Percentiles rank a stretch among this genome's conserved stretches.
These are phyloP conservation scores for Eutypa lata DNA, from an alignment of 2,329 filamentous ascomycete species.

Conservation along the genomic window DNA sequence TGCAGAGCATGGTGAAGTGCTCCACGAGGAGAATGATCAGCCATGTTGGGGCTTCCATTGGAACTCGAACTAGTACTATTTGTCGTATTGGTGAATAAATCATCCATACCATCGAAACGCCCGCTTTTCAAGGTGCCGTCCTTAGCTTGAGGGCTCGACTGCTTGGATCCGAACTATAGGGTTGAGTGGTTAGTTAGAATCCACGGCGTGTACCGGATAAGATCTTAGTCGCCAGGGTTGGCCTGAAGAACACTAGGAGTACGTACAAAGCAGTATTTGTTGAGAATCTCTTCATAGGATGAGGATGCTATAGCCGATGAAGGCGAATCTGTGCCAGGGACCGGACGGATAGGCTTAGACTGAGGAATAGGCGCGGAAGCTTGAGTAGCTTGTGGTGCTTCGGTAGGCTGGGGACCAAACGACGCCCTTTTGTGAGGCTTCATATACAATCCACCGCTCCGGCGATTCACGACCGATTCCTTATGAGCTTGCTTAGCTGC, in stretches of 20 bases:
- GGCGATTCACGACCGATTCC: constrained; percentile 54
- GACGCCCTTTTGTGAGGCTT: constrained; percentile 43
- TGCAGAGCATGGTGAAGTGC: constrained; percentile 43
- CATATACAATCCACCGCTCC: constrained; percentile 52
- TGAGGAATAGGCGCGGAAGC: constrained; percentile 5
- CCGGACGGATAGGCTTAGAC: constrained; percentile 24
- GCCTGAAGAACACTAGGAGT: constrained; percentile 33
- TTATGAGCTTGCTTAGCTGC: constrained; percentile 77
- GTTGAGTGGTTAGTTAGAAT: constrained; percentile 19
- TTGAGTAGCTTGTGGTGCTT: constrained; percentile 7
- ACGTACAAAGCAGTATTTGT: constrained; percentile 99
- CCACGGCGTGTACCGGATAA: constrained; percentile 6
- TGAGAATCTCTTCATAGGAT: constrained; percentile 93
- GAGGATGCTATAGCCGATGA: constrained; percentile 66
- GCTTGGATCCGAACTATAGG: constrained; percentile 59
- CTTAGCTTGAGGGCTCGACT: constrained; percentile 47
- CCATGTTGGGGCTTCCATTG: constrained; percentile 35
- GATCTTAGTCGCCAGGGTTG: constrained; percentile 12
- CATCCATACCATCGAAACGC: constrained; percentile 42
- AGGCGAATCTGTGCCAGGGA: constrained; percentile 49
- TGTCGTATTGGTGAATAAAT: constrained; percentile 26
- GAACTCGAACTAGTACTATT: constrained; percentile 35
- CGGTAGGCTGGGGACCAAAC: constrained; percentile 13
- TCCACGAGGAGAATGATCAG: constrained; percentile 31
- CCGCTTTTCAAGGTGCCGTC: constrained; percentile 44